Percentiles rank a stretch among this genome's conserved stretches.
phyloP scores from a whole-genome alignment of 495 filamentous ascomycete species.

The Oidiodendron maius region DNA sequence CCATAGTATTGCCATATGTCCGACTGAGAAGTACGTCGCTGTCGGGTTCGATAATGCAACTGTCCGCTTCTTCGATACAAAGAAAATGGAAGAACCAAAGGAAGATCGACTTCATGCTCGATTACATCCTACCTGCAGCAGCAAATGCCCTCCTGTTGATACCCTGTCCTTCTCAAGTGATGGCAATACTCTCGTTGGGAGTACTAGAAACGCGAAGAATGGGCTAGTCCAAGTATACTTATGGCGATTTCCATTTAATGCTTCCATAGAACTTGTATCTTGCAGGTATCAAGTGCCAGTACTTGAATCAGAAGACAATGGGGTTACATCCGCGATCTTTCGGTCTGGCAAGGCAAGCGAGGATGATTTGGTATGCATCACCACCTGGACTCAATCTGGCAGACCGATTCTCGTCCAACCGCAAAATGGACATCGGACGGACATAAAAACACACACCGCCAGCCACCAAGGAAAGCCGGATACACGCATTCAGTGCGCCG shows the following conservation, averaged over 20 bases:
- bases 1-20: conserved; percentile 27
- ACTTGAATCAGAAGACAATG: conserved; percentile 33
- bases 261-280: conserved; percentile 23
- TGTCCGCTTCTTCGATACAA: conserved; percentile 30
- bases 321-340: conserved; percentile 26
- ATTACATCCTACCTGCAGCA: conserved; percentile 24
- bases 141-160: conserved; percentile 26
- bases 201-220: conserved; percentile 24
- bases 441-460: conserved; percentile 22
- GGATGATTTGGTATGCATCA: conserved; percentile 28
- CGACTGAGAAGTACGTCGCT: conserved; percentile 28
- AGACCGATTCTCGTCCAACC: conserved; percentile 31
- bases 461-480: conserved; percentile 25
- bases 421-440: conserved; percentile 25
- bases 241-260: conserved; percentile 29
- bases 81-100: conserved; percentile 23
- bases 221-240: conserved; percentile 27
- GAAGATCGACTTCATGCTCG: conserved; percentile 28
- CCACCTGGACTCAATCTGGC: conserved; percentile 33
- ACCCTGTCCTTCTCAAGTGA: conserved; percentile 31
- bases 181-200: conserved; percentile 28
- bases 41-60: conserved; percentile 31
- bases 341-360: conserved; percentile 21
- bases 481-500: conserved; percentile 28
- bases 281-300: conserved; percentile 29